Percentiles rank a stretch among this genome's conserved stretches.
phyloP scores from a whole-genome alignment of 345 rosid species.

The Erodium maritimum region DNA sequence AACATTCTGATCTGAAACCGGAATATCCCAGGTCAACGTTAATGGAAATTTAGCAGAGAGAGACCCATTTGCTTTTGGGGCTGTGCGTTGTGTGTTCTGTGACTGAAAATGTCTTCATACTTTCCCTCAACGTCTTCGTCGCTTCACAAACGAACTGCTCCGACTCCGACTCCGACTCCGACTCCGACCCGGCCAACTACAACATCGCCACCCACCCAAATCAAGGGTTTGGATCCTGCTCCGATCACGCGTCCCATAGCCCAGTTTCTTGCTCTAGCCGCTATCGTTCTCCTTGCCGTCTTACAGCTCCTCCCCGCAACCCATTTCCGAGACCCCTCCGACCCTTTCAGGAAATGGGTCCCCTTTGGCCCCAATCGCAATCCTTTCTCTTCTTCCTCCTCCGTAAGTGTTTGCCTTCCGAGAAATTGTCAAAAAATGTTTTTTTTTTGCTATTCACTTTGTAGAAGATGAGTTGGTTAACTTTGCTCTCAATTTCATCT shows the following conservation, averaged over 20 bases:
- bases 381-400: constrained; percentile 6
- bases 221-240: background rate
- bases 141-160: background rate
- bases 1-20: too few relatives aligned
- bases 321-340: constrained; percentile 27
- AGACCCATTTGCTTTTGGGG: too few relatives aligned
- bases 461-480: background rate
- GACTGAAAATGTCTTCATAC: background rate
- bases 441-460: background rate
- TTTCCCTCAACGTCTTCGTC: background rate
- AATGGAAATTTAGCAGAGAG: too few relatives aligned
- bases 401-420: constrained; percentile 7
- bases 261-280: background rate
- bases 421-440: background rate
- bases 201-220: background rate
- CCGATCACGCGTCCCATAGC: background rate
- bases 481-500: background rate
- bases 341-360: constrained; percentile 29
- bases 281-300: constrained; percentile 13
- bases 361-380: constrained; percentile 9
- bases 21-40: too few relatives aligned
- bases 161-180: background rate
- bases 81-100: too few relatives aligned
- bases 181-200: background rate
- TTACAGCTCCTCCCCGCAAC: constrained; percentile 34